phyloP scores from a whole-genome alignment of 495 filamentous ascomycete species.

The Xylaria bambusicola region DNA sequence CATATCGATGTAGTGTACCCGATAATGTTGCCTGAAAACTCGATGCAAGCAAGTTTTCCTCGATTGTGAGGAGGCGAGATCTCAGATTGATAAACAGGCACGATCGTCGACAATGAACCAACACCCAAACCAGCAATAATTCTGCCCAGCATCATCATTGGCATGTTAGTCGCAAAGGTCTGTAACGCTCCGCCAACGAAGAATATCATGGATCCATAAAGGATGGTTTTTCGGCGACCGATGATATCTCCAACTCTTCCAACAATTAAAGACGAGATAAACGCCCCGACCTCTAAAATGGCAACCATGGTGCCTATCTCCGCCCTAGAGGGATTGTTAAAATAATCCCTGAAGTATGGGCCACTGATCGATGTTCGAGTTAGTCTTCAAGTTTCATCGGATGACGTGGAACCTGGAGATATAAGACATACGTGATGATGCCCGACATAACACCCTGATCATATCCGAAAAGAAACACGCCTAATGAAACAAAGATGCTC shows the following conservation, averaged over 20 bases:
- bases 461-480: slow-evolving; percentile 97
- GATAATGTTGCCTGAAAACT: slow-evolving; percentile 95
- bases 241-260: slow-evolving; percentile 90
- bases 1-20: slow-evolving; percentile 96
- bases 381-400: slow-evolving; percentile 20
- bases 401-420: slow-evolving; percentile 34
- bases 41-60: slow-evolving; percentile 94
- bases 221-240: slow-evolving; percentile 84
- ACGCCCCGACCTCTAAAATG: slow-evolving; percentile 90
- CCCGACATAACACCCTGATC: slow-evolving; percentile 99
- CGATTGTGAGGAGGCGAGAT: slow-evolving; percentile 96
- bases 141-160: slow-evolving; percentile 90
- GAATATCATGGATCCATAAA: slow-evolving; percentile 92
- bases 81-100: slow-evolving; percentile 97
- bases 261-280: slow-evolving; percentile 86
- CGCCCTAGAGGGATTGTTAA: slow-evolving; percentile 79
- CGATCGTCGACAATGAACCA: slow-evolving; percentile 92
- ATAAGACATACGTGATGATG: slow-evolving; percentile 86
- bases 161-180: slow-evolving; percentile 75
- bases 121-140: slow-evolving; percentile 93
- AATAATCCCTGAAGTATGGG: slow-evolving; percentile 84
- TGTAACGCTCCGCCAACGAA: slow-evolving; percentile 88
- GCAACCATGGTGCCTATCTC: slow-evolving; percentile 95
- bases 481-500: slow-evolving; percentile 95
- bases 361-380: slow-evolving; percentile 59